Evolutionary conservation across 176 grass and related monocot species (phyloP).

Genomic region (Dactylis glomerata): DNA sequence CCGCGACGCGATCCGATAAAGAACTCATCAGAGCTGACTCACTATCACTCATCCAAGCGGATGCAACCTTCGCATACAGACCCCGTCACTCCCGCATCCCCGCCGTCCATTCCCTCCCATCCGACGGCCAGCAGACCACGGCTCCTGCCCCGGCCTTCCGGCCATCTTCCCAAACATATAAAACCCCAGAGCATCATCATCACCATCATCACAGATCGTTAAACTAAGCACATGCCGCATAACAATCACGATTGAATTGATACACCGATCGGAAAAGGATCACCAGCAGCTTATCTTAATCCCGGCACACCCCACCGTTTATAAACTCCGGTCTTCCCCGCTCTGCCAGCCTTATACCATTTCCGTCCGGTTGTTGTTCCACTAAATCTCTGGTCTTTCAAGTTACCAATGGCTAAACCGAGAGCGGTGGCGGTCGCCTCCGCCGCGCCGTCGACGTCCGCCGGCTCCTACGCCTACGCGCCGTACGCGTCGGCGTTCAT

Average conservation of each 20-base stretch:
- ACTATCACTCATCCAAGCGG: background rate
- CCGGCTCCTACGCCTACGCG: constrained; percentile 3
- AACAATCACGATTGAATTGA: constrained; percentile 13
- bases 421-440: constrained; percentile 16
- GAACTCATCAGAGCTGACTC: constrained; percentile 21
- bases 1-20: background rate
- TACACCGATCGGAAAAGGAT: background rate
- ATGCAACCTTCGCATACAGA: background rate
- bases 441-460: constrained; percentile 11
- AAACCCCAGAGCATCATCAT: background rate
- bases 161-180: background rate
- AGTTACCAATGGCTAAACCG: constrained; percentile 18
- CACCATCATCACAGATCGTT: background rate
- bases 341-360: background rate
- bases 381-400: background rate
- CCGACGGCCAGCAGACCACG: background rate
- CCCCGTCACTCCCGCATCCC: background rate
- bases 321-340: constrained; percentile 20
- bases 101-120: background rate
- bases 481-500: constrained; percentile 29
- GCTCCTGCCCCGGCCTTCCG: background rate
- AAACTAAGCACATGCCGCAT: constrained; percentile 36
- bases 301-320: constrained; percentile 27
- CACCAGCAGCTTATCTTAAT: background rate
- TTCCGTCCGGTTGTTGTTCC: constrained; percentile 4